Base-by-base conservation (phyloP, 2,329 filamentous ascomycete genomes). In the Knufia fluminis region DNA sequence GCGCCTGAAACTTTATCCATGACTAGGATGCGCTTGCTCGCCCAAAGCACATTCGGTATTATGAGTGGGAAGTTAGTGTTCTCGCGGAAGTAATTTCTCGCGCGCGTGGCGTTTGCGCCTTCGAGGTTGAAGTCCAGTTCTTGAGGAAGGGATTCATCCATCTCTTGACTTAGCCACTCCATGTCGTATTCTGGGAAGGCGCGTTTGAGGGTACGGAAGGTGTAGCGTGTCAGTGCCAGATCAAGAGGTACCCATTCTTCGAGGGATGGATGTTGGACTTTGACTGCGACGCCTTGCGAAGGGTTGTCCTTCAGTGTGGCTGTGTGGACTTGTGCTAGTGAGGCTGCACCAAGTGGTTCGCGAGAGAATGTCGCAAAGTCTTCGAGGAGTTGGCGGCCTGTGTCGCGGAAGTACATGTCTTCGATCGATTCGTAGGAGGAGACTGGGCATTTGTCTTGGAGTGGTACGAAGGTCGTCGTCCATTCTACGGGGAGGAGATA, bases 121-220 rank as follows among this genome's bases (percentile, higher is more conserved):
- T 98, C 92, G 59, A 81, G 80, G 33, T 79, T 73, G 62, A 98
- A 98, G 64, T 98, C 85, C 46, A 98, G 74, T 67, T 98, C 92
- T 63, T 91, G 83, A 0, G 92, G 92, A 4, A 98, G 71, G 2
- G 89, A 96, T 17, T 81, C 70, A 52, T 96, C 87, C 85, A 98
- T 94, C 68, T 98, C 92, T 6, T 83, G 81, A 1, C 88, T 90
- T 8, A 98, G 73, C 92, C 92, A 98, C 62, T 94, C 90, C 23
- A 98, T 75, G 65, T 98, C 92, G 66, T 98, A 98, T 60, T 97
- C 90, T 2, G 94, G 94, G 63, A 98, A 98, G 73, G 91, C 96
- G 51, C 79, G 78, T 68, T 94, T 95, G 52, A 98, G 71, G 0
- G 84, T 92, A 9, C 83, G 81, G 66, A 98, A 98, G 0, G 90